These are phyloP conservation scores for Ricinus communis DNA, from an alignment of 345 rosid genomes.

Conservation along the genomic window DNA sequence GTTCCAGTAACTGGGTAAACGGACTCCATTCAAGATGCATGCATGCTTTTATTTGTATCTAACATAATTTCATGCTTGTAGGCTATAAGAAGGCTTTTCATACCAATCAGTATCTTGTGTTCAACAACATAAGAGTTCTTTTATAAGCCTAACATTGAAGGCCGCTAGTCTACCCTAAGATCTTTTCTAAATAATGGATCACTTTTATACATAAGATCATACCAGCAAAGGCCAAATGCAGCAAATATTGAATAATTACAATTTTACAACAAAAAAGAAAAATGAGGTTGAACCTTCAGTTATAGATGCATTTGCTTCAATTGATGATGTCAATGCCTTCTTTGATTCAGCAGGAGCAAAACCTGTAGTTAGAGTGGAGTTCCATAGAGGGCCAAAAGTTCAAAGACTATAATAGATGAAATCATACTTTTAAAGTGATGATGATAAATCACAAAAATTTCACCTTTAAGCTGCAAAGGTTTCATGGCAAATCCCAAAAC, in stretches of 20 bases:
- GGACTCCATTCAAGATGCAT: not conserved
- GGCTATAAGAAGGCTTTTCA: not conserved
- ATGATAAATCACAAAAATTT: not conserved
- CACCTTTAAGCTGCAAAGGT: slow-evolving; percentile 31
- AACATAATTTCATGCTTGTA: not conserved
- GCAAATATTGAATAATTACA: not conserved
- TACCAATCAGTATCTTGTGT: too few relatives aligned
- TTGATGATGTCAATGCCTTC: slow-evolving; percentile 1
- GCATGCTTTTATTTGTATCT: too few relatives aligned
- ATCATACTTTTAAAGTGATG: not conserved
- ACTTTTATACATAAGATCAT: too few relatives aligned
- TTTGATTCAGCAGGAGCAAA: slow-evolving; percentile 18
- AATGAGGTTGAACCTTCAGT: slow-evolving; percentile 8
- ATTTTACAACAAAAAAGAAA: not conserved
- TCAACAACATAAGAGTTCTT: not conserved
- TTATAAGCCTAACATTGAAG: not conserved
- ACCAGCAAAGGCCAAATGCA: too few relatives aligned
- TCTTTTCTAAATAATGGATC: too few relatives aligned
- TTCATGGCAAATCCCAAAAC: slow-evolving; percentile 29
- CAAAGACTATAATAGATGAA: not conserved
- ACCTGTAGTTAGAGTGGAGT: slow-evolving; percentile 8
- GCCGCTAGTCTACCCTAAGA: not conserved
- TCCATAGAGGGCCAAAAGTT: not conserved
- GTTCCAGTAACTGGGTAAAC: not conserved
- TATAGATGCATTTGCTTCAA: not conserved